Base-by-base conservation (phyloP, 768 basidiomycete genomes). In the Tricholoma flavovirens region DNA sequence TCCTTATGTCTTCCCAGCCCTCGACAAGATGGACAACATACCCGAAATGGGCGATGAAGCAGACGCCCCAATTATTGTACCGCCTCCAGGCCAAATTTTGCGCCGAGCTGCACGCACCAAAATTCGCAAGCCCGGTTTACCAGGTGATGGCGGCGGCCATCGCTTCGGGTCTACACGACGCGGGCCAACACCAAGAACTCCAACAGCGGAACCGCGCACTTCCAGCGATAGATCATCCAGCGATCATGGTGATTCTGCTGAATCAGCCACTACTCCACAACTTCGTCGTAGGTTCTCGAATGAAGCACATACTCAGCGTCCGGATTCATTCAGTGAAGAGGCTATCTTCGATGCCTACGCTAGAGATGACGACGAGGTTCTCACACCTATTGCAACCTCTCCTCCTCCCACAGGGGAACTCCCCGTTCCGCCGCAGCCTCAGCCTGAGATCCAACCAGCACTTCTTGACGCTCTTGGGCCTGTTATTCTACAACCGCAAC, bases 31-130 rank as follows among this genome's bases (percentile, higher is more conserved):
- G 77, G 87, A 88, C 64, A 77, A 83, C 60, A 78, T 86, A 60
- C 74, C 82, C 6, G 83, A 84, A 58, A 76, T 83, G 66, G 82
- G 76, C 8, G 93, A 93, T 58, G 92, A 93, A 62, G 85, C 84
- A 4, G 93, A 97, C 69, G 81, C 82, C n/a, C 95, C 95, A 21
- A 90, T 97, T 64, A 90, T 97, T 58, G 83, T 90, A 17, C 89
- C 92, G 45, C 88, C 86, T 22, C 93, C 92, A 1, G 90, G 90
- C 6, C 89, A 86, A 69, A 93, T 94, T 62, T 79, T 99, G 11
- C 88, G 93, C 19, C 88, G 97, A 35, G 83, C 93, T 9, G 93
- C 93, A 4, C 84, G 96, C 12, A 99, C 97, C 1, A 94, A 93
- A 75, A 97, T 98, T 62, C 87, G 96, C 33, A 99, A 98, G 73